Conservation (phyloP, 1,284 basidiomycete genomes). For the Marasmius fiardii region DNA sequence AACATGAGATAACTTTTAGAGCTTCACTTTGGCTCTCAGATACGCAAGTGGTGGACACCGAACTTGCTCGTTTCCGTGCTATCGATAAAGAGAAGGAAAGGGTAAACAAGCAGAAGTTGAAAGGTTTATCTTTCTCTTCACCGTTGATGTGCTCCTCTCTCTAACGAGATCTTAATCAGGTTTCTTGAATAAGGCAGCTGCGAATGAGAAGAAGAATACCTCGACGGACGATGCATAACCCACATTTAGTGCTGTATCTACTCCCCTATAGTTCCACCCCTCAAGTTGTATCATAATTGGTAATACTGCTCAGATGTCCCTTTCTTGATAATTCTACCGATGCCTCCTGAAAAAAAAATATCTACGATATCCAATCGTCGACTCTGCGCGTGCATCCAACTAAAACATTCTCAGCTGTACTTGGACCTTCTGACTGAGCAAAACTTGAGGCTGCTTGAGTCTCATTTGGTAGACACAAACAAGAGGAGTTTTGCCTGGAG, state of each 20-base stretch:
- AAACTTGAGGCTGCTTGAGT: too few species aligned
- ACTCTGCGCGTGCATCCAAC: too few species aligned
- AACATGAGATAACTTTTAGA: not conserved
- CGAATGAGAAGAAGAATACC: constrained; percentile 11
- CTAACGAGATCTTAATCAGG: constrained; percentile 20
- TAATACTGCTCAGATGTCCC: too few species aligned
- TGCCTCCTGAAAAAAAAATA: too few species aligned
- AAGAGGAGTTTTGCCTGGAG: too few species aligned
- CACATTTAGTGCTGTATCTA: not conserved
- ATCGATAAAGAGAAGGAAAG: constrained; percentile 65
- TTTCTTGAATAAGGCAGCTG: constrained; percentile 29
- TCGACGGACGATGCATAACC: not conserved
- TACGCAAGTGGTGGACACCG: constrained; percentile 51
- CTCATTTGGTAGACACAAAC: too few species aligned
- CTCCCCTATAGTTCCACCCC: not conserved
- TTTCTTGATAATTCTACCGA: too few species aligned
- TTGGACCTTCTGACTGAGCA: too few species aligned
- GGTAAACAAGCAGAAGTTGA: constrained; percentile 65
- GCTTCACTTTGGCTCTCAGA: constrained; percentile 36
- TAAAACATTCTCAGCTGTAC: too few species aligned
- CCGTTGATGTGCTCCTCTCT: not conserved
- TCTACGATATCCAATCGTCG: too few species aligned
- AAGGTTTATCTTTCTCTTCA: constrained; percentile 44
- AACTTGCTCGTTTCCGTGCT: constrained; percentile 53
- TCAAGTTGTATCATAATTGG: not conserved